Evolutionary conservation across 2,329 filamentous ascomycete genomes (phyloP).

Genomic region (Alternaria metachromatica): DNA sequence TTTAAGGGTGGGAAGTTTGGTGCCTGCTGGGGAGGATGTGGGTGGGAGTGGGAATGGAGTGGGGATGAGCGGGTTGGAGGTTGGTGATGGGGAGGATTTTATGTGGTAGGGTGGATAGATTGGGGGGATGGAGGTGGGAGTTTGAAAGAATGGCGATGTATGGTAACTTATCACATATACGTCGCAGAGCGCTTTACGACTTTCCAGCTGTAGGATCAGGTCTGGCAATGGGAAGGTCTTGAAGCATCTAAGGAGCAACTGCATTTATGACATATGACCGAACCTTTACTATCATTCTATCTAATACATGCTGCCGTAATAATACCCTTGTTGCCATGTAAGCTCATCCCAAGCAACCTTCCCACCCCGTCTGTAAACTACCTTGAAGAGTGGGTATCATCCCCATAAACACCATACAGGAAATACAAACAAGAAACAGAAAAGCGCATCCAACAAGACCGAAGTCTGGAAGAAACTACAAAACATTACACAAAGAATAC

Average conservation of each 20-base stretch:
- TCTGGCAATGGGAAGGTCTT: too few species aligned
- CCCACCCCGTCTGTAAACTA: neutral
- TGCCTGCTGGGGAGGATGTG: conserved; percentile 16
- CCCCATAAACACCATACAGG: neutral
- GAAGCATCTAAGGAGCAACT: too few species aligned
- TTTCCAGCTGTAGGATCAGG: too few species aligned
- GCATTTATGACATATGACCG: too few species aligned
- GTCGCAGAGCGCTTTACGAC: too few species aligned
- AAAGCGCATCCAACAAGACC: neutral
- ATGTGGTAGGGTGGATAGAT: neutral
- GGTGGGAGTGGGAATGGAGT: neutral
- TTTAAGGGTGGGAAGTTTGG: conserved; percentile 28
- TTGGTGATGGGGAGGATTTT: neutral
- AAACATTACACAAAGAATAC: neutral
- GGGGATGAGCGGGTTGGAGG: neutral
- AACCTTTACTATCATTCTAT: neutral
- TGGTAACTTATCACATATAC: too few species aligned
- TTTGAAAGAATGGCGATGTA: too few species aligned
- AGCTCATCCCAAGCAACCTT: neutral
- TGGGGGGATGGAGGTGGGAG: too few species aligned
- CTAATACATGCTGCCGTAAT: neutral
- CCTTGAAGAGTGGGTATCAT: neutral
- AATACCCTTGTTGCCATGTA: neutral
- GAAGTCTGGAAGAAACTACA: neutral
- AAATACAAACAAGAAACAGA: neutral